Percentiles rank a stretch among this genome's conserved stretches.
These are phyloP conservation scores for Inonotus hispidus DNA, from an alignment of 1,284 basidiomycete genomes.

Conservation along the genomic window DNA sequence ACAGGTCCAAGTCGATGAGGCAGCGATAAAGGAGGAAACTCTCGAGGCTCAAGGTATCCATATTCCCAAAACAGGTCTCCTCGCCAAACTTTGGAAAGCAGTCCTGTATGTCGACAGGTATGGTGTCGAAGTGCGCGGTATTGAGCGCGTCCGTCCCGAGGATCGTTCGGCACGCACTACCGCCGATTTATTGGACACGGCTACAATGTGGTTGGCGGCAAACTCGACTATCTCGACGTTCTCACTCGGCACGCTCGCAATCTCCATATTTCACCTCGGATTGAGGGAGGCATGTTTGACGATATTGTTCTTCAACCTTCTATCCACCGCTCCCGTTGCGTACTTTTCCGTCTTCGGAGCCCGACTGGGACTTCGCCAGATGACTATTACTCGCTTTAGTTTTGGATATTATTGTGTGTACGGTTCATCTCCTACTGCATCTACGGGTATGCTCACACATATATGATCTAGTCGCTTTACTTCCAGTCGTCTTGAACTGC, in stretches of 20 bases:
- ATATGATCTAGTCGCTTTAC: conserved; percentile 17
- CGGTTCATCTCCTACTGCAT: neutral
- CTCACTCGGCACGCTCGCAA: conserved; percentile 32
- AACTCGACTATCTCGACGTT: conserved; percentile 28
- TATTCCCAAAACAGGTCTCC: conserved; percentile 8
- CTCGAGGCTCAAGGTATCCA: conserved; percentile 16
- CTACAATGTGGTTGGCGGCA: conserved; percentile 27
- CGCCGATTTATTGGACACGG: conserved; percentile 18
- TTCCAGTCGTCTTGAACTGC: conserved; percentile 27
- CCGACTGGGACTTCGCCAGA: conserved; percentile 32
- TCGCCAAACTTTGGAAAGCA: conserved; percentile 22
- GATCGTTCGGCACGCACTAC: conserved; percentile 19
- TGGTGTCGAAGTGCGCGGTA: conserved; percentile 28
- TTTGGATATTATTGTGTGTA: conserved; percentile 26
- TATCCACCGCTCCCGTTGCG: conserved; percentile 32
- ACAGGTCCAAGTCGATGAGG: conserved; percentile 12
- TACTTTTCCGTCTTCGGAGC: conserved; percentile 32
- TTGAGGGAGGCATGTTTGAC: conserved; percentile 29
- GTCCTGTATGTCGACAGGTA: conserved; percentile 25
- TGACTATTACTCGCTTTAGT: conserved; percentile 32
- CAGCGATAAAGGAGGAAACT: conserved; percentile 12
- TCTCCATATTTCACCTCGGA: conserved; percentile 27
- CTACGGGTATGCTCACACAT: neutral
- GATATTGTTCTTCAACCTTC: conserved; percentile 34
- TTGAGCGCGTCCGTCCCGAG: conserved; percentile 27